Evolutionary conservation across 164 flowering plant genomes (phyloP), one percentile per base, ranked within the genome.

Genomic region (Paratinospora sagittata): DNA sequence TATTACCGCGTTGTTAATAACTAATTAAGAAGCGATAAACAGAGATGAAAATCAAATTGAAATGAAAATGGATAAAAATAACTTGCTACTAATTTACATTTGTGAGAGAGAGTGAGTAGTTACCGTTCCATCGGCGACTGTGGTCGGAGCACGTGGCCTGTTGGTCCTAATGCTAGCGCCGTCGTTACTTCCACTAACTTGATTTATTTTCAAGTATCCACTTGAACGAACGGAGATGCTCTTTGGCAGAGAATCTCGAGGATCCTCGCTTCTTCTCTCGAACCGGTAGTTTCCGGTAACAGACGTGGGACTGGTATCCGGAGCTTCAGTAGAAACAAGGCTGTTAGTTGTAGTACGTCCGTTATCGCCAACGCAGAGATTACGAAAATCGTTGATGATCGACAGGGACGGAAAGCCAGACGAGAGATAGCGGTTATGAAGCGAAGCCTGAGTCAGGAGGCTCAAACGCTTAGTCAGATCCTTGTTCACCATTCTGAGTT

Each of bases 151-250:
- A 27, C 33, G 66, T 12, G 13, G n/a, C 66, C 41, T 16, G 30
- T 63, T 63, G 19, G 39, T 34, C 66, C 23, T 21, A 63, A 27
- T 61, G 27, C 10, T 11, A 21, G 24, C 63, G 27, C 27, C 63
- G 45, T 69, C n/a, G n/a, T n/a, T 63, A 47, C 68, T 73, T 1
- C 61, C 70, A 12, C 43, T 69, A 17, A 66, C 68, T 21, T 79
- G 86, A 72, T 71, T 78, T 68, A 75, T 63, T 84, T 88, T 89
- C 82, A 88, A 64, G 78, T 86, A 93, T 0, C 89, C 91, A 75
- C 81, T 86, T 6, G 97, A 89, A 39, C 97, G 86, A 41, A 93
- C 84, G 1, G 97, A 90, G 24, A 93, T 93, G 65, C 98, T 91
- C 83, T 93, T 93, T 0, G 98, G 97, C 81, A 93, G 66, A 24